A percentile compares a stretch with the other conserved stretches of the same genome.
Conservation (phyloP, 768 basidiomycete genomes). For the Podaxis rugospora region DNA sequence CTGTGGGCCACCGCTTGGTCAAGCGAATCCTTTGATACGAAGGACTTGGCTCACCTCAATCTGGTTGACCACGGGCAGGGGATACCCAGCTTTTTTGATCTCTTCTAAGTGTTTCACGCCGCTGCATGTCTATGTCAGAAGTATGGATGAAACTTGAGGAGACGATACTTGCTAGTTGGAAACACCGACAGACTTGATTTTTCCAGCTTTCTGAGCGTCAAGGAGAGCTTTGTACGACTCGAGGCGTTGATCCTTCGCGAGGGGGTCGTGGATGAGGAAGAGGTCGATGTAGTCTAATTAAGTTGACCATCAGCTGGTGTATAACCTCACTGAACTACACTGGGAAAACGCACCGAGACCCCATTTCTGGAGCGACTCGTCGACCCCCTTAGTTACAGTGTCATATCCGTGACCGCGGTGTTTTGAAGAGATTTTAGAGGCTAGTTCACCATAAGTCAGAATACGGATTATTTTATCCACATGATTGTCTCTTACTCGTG, state of each 20-base stretch:
- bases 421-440: slow-evolving; percentile 12
- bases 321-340: background rate
- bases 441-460: slow-evolving; percentile 1
- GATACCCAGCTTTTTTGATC: slow-evolving; percentile 53
- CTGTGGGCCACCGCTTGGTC: slow-evolving; percentile 25
- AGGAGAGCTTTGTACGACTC: slow-evolving; percentile 65
- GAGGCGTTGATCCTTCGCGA: slow-evolving; percentile 53
- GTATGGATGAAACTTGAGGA: background rate
- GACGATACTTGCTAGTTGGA: slow-evolving; percentile 63
- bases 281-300: slow-evolving; percentile 47
- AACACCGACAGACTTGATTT: slow-evolving; percentile 66
- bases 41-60: slow-evolving; percentile 47
- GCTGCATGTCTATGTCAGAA: slow-evolving; percentile 27
- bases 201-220: slow-evolving; percentile 56
- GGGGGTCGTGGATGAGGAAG: slow-evolving; percentile 71
- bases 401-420: slow-evolving; percentile 11
- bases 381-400: slow-evolving; percentile 9
- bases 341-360: slow-evolving; percentile 8
- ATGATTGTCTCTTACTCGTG: slow-evolving; percentile 45
- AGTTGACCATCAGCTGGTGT: background rate
- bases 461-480: background rate
- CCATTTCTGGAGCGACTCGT: slow-evolving; percentile 11
- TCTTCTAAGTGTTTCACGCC: slow-evolving; percentile 67
- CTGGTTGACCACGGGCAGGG: slow-evolving; percentile 69
- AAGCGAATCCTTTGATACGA: background rate